Percentiles rank a stretch among this genome's conserved stretches.
These are phyloP conservation scores for Oryza coarctata DNA, from an alignment of 176 grass and related monocot species.

Conservation along the genomic window DNA sequence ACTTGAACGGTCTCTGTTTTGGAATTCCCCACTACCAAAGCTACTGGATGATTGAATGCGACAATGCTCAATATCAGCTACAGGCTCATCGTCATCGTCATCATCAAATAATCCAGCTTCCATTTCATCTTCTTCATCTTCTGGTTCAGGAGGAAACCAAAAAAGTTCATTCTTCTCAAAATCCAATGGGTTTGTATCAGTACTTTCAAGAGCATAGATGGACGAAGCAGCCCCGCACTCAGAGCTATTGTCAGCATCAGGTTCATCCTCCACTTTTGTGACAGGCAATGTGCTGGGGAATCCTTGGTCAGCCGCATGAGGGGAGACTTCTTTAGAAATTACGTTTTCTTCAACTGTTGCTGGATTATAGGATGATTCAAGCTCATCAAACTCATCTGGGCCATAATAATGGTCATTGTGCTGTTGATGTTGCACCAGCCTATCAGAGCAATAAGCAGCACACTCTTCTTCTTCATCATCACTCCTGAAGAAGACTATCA, in stretches of 20 bases:
- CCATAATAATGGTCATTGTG: conserved; percentile 56
- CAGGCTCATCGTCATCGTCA: conserved; percentile 33
- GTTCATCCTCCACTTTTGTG: conserved; percentile 73
- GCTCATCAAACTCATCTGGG: conserved; percentile 58
- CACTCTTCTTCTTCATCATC: conserved; percentile 78
- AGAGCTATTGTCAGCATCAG: conserved; percentile 79
- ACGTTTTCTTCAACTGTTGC: conserved; percentile 46
- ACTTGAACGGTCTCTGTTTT: conserved; percentile 49
- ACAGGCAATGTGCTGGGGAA: conserved; percentile 26
- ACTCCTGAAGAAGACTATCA: conserved; percentile 57
- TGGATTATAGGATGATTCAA: conserved; percentile 47
- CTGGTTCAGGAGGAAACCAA: conserved; percentile 91
- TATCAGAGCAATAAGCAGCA: conserved; percentile 55
- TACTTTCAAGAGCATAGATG: conserved; percentile 76
- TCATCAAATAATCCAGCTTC: conserved; percentile 48
- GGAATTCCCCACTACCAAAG: conserved; percentile 63
- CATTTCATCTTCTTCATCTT: conserved; percentile 76
- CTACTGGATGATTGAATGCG: conserved; percentile 61
- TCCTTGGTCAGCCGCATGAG: conserved; percentile 36
- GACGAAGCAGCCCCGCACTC: conserved; percentile 72
- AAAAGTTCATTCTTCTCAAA: conserved; percentile 77
- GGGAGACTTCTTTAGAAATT: conserved; percentile 45
- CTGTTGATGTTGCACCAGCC: conserved; percentile 44
- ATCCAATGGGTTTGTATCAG: conserved; percentile 61
- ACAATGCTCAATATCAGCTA: conserved; percentile 41